Conservation (phyloP, 495 filamentous ascomycete genomes). For the Bryoglossum gracile region DNA sequence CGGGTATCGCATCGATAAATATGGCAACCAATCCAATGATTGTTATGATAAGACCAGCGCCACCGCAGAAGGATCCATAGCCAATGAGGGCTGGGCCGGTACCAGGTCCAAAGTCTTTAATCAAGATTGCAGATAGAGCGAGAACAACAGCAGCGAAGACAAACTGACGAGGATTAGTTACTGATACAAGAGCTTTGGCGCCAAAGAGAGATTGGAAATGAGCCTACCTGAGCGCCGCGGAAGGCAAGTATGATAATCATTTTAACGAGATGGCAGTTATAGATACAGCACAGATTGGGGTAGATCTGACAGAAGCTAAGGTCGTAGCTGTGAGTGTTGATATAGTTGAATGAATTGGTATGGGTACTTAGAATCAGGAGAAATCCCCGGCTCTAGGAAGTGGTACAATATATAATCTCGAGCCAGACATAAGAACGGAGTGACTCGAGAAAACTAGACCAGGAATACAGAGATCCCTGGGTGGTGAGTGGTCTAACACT, state of each 20-base stretch:
- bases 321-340: not conserved
- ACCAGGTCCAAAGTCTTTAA: conserved; percentile 15
- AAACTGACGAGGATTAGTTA: conserved; percentile 7
- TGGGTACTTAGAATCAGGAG: too few relatives aligned
- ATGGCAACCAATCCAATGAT: conserved; percentile 32
- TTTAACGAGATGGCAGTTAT: not conserved
- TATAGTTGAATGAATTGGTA: too few relatives aligned
- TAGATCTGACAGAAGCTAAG: too few relatives aligned
- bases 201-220: not conserved
- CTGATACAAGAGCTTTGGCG: not conserved
- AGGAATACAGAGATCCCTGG: too few relatives aligned
- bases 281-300: not conserved
- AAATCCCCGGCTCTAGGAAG: too few relatives aligned
- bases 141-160: conserved; percentile 19
- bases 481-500: too few relatives aligned
- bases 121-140: conserved; percentile 14
- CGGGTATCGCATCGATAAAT: conserved; percentile 34
- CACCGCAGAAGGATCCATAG: conserved; percentile 35
- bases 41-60: conserved; percentile 38
- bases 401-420: too few relatives aligned
- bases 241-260: conserved; percentile 18
- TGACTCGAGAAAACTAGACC: too few relatives aligned
- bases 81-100: conserved; percentile 5
- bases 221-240: conserved; percentile 18
- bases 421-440: too few relatives aligned